phyloP scores from a whole-genome alignment of 345 rosid genomes.

The Theobroma cacao region DNA sequence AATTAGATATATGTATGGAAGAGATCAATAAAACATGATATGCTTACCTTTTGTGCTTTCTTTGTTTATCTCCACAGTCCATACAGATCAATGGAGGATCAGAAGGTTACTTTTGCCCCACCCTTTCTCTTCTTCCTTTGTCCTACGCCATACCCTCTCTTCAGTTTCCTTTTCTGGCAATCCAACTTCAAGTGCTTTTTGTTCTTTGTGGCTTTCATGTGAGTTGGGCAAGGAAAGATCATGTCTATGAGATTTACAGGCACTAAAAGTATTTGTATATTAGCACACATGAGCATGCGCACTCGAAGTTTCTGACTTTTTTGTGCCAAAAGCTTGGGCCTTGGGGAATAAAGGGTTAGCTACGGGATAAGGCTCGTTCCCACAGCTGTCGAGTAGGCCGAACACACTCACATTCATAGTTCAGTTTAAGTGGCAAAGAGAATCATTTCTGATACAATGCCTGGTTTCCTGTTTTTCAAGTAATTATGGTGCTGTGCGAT shows the following conservation, averaged over 20 bases:
- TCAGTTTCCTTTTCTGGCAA: constrained; percentile 20
- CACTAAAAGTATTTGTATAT: constrained; percentile 10
- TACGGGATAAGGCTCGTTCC: neutral
- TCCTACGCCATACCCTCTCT: constrained; percentile 1
- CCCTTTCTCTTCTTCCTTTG: neutral
- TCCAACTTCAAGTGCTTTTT: constrained; percentile 13
- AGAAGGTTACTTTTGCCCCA: constrained; percentile 15
- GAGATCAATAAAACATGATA: constrained; percentile 13
- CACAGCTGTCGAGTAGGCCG: neutral
- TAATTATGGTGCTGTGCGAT: neutral
- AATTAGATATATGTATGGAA: neutral
- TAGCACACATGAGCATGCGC: constrained; percentile 11
- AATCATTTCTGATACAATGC: neutral
- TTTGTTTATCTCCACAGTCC: constrained; percentile 6
- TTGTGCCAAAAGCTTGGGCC: neutral
- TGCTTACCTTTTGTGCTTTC: constrained; percentile 11
- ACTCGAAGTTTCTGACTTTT: constrained; percentile 8
- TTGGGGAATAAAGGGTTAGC: neutral
- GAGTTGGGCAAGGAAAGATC: neutral
- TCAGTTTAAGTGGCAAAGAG: neutral
- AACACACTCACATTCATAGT: neutral
- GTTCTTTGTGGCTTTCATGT: constrained; percentile 26
- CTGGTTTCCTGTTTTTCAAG: neutral
- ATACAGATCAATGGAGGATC: constrained; percentile 15
- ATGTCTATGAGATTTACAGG: neutral